These are phyloP conservation scores for Luvunga scandens DNA, from an alignment of 345 rosid species.

Conservation along the genomic window DNA sequence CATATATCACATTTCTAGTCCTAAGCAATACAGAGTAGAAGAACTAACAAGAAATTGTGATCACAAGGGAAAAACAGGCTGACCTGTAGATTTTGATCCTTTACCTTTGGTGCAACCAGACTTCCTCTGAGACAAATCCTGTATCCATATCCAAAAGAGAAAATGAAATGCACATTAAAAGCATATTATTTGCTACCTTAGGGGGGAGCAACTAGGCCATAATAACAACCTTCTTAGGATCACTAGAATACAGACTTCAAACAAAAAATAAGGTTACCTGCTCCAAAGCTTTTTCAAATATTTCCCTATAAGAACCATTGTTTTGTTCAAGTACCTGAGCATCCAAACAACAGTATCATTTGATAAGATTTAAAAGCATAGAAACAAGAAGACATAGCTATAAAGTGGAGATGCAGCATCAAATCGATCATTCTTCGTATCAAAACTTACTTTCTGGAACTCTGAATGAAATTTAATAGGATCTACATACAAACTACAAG, in stretches of 20 bases:
- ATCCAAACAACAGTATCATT: slow-evolving; percentile 2
- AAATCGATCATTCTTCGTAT: not conserved
- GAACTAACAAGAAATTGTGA: not conserved
- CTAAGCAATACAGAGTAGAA: not conserved
- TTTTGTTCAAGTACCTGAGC: slow-evolving; percentile 38
- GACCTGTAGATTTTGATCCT: slow-evolving; percentile 40
- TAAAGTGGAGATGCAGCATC: not conserved
- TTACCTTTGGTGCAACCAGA: slow-evolving; percentile 23
- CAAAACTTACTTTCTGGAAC: slow-evolving; percentile 41
- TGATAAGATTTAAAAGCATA: not conserved
- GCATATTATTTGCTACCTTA: not conserved
- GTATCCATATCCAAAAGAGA: slow-evolving; percentile 21
- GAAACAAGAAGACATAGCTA: not conserved
- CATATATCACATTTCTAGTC: not conserved
- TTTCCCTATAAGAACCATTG: slow-evolving; percentile 29
- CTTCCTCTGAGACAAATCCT: slow-evolving; percentile 29
- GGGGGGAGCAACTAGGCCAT: not conserved
- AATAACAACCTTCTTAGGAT: not conserved
- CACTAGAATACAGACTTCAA: not conserved
- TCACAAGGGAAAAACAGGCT: not conserved
- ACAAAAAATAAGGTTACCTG: slow-evolving; percentile 28
- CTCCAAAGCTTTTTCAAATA: slow-evolving; percentile 44
- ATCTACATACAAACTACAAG: slow-evolving; percentile 43
- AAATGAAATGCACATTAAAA: slow-evolving; percentile 11
- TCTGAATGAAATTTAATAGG: slow-evolving; percentile 33